Base-by-base conservation (phyloP, 139 green algal species). In the Haematococcus lacustris region DNA sequence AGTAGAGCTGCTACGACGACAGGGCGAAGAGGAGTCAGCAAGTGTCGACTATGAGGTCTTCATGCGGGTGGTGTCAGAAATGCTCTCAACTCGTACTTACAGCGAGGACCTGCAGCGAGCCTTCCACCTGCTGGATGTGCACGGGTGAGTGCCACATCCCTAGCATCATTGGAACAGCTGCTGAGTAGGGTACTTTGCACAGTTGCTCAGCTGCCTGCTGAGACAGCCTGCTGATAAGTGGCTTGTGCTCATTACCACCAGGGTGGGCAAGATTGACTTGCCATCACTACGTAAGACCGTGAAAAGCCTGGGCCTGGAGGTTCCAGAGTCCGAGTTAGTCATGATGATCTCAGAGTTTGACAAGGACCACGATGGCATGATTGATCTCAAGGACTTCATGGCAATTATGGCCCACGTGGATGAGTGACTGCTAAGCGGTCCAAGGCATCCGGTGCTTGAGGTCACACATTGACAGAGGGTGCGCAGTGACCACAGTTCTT, bases 271-370 rank as follows among this genome's bases (percentile, higher is more conserved):
- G 61, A 73, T 83, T 3, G 68, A 75, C 23, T 39, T 78, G 28
- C 38, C 67, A 34, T 62, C 75, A 33, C 66, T 77, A 9, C 65
- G 71, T 17, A 73, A 73, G 35, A 51, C 77, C 6, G 65, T 71
- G 26, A 71, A 71, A 33, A 71, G 51, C 37, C 59, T 81, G 38
- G 61, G 38, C 23, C n/a, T 81, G 32, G 76, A 76, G 34, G 66
- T 81, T 1, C 39, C 40, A 0, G 70, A 81, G 23, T 51, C 64
- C 53, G 76, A 81, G 43, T 65, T 81, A 9, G 53, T 76, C 50
- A 78, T 79, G n/a, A 88, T 88, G 83, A 79, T 88, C 28, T 43
- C 67, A 17, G 78, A 85, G 73, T 84, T 84, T 73, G 83, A 84
- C 53, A 50, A 34, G 5, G 75, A 86, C 59, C 69, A 81, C 51